Evolutionary conservation across 306 rosid species (phyloP).

Genomic region (Prunus dulcis): DNA sequence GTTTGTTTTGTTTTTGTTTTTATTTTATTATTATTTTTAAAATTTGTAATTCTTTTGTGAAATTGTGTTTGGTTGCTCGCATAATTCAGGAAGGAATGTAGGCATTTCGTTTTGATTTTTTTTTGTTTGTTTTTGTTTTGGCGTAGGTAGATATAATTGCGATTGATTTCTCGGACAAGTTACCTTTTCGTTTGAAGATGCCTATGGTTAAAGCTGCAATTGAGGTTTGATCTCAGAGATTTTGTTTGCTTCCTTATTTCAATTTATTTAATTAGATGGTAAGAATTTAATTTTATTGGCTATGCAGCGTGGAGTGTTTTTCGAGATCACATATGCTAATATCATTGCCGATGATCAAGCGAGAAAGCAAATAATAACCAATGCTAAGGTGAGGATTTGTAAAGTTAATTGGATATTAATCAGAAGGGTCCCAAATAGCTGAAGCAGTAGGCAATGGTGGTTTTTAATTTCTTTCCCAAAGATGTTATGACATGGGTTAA

Average conservation of each 20-base stretch:
- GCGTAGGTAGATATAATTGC: constrained; percentile 75
- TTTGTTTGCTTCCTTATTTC: background rate
- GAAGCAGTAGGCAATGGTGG: background rate
- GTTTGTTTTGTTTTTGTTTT: background rate
- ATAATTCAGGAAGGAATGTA: background rate
- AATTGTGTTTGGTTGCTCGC: background rate
- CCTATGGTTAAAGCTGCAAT: constrained; percentile 63
- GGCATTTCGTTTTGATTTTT: background rate
- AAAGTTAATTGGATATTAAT: background rate
- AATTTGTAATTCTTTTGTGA: background rate
- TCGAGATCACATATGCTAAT: constrained; percentile 64
- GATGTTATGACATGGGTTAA: background rate
- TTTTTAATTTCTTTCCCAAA: background rate
- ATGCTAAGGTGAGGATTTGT: constrained; percentile 58
- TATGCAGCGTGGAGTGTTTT: constrained; percentile 73
- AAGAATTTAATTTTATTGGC: constrained; percentile 13
- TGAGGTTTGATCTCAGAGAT: constrained; percentile 35
- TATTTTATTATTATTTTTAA: too few relatives aligned
- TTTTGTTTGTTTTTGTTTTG: constrained; percentile 3
- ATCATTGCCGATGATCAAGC: constrained; percentile 45
- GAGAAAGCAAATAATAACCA: constrained; percentile 68
- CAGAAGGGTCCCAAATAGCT: background rate
- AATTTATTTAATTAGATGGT: background rate
- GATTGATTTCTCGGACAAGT: constrained; percentile 65
- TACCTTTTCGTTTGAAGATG: constrained; percentile 71